Conservation (phyloP, 495 filamentous ascomycete species). For the Neurospora hispaniola region DNA sequence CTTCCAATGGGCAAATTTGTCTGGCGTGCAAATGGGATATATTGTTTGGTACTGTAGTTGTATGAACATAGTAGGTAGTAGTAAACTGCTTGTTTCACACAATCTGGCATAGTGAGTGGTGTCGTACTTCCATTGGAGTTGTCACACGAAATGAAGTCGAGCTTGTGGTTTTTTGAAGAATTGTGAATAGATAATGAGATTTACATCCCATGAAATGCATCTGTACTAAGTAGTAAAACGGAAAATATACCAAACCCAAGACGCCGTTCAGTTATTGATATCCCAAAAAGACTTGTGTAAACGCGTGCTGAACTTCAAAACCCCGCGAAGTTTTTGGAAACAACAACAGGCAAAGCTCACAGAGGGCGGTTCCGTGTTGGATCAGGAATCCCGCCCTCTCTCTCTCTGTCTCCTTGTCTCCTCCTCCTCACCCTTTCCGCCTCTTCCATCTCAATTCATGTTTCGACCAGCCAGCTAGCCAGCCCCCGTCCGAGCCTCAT, state of each 20-base stretch:
- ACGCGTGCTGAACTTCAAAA: neutral
- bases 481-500: neutral
- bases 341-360: constrained; percentile 3
- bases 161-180: neutral
- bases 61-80: neutral
- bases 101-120: neutral
- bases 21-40: neutral
- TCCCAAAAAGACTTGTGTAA: neutral
- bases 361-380: neutral
- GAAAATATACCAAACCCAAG: neutral
- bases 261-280: neutral
- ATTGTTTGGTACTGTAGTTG: neutral
- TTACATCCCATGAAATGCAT: neutral
- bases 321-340: neutral
- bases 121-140: neutral
- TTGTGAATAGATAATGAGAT: neutral
- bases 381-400: neutral
- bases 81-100: neutral
- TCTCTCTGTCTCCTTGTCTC: neutral
- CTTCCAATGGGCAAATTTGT: neutral
- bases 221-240: neutral
- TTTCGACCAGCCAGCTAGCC: neutral
- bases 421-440: neutral
- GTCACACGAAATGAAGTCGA: neutral
- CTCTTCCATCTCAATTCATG: constrained; percentile 4